Evolutionary conservation across 345 rosid species (phyloP).

Genomic region (Trapa incisa): DNA sequence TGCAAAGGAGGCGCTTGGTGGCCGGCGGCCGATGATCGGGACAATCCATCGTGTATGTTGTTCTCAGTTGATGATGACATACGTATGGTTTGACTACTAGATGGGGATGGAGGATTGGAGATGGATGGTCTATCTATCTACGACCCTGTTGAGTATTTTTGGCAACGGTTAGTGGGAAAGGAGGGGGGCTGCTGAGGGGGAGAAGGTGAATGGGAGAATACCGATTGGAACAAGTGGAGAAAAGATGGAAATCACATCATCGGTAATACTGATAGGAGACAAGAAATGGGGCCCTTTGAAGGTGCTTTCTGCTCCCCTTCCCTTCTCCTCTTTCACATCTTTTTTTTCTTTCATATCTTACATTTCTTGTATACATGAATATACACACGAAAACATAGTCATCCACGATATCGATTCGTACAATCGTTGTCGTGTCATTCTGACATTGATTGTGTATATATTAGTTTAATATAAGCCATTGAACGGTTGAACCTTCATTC

Average conservation of each 20-base stretch:
- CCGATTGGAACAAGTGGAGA: conserved; percentile 13
- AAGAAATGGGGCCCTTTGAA: conserved; percentile 35
- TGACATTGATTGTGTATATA: conserved; percentile 11
- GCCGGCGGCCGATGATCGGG: conserved; percentile 24
- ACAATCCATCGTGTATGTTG: conserved; percentile 22
- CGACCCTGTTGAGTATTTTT: conserved; percentile 8
- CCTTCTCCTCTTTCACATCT: conserved; percentile 14
- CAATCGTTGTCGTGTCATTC: conserved; percentile 28
- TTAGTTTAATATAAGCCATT: too few relatives aligned
- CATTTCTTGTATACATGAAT: conserved; percentile 4
- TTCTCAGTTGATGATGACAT: conserved; percentile 20
- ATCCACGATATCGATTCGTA: conserved; percentile 16
- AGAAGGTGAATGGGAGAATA: conserved; percentile 8
- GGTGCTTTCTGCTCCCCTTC: conserved; percentile 19
- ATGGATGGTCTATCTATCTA: background rate
- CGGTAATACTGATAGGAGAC: conserved; percentile 9
- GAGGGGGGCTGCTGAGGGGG: background rate
- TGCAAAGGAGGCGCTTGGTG: conserved; percentile 13
- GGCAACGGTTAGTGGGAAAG: background rate
- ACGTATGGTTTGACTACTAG: background rate
- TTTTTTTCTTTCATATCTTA: conserved; percentile 7
- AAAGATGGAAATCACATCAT: conserved; percentile 32
- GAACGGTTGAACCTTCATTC: too few relatives aligned
- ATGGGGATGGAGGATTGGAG: background rate
- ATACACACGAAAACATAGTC: conserved; percentile 10